These are phyloP conservation scores for Mrakia frigida DNA, from an alignment of 768 basidiomycete species.

Conservation along the genomic window DNA sequence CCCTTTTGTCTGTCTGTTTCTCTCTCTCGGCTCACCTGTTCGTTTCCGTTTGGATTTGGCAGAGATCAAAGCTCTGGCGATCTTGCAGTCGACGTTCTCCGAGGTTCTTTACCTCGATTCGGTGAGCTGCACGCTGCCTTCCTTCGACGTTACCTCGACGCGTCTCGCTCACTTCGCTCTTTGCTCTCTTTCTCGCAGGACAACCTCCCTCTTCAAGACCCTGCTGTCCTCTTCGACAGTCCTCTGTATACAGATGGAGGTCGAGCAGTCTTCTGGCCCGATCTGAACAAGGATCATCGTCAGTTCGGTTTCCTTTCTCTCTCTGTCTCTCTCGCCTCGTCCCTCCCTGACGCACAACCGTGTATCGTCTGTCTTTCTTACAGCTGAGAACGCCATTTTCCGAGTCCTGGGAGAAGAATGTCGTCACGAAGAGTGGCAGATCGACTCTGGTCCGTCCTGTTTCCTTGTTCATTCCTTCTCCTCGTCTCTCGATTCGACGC, in stretches of 20 bases:
- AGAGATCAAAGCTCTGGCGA: constrained; percentile 45
- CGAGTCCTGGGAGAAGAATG: constrained; percentile 44
- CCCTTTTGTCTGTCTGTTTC: not conserved
- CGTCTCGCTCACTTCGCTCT: not conserved
- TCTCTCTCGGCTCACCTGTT: constrained; percentile 1
- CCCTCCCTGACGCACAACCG: not conserved
- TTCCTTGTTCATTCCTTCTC: not conserved
- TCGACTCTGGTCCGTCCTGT: constrained; percentile 41
- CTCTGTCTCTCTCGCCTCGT: not conserved
- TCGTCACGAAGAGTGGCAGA: constrained; percentile 44
- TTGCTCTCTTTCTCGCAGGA: constrained; percentile 38
- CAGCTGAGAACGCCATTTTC: constrained; percentile 49
- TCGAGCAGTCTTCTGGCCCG: constrained; percentile 48
- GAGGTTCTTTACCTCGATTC: constrained; percentile 48
- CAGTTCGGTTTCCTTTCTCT: not conserved
- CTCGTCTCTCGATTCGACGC: not conserved
- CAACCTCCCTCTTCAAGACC: constrained; percentile 46
- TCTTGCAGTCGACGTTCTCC: constrained; percentile 43
- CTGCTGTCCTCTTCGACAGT: constrained; percentile 45
- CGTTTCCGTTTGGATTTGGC: not conserved
- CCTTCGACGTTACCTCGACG: not conserved
- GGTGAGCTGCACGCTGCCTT: constrained; percentile 20
- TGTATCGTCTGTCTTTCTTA: not conserved
- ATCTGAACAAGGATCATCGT: constrained; percentile 43
- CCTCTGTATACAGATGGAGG: constrained; percentile 40